Conservation (phyloP, 108 stramenopile species). For the Skeletonema potamos region DNA sequence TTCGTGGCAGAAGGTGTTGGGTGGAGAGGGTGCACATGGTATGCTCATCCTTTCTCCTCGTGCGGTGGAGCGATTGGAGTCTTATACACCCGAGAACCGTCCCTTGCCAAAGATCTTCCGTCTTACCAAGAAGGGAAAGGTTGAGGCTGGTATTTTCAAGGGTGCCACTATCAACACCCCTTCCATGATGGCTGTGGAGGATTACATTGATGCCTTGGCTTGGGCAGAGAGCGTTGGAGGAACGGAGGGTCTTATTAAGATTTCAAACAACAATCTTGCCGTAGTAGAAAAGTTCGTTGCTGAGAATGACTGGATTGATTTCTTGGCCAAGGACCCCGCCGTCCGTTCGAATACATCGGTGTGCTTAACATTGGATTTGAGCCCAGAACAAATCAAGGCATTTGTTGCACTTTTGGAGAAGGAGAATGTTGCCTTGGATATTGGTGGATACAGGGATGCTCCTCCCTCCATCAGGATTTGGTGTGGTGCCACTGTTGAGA, state of each 20-base stretch:
- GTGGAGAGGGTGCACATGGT: constrained; percentile 99
- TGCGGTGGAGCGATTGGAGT: constrained; percentile 97
- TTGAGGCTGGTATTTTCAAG: constrained; percentile 93
- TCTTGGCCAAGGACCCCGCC: constrained; percentile 96
- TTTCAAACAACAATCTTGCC: constrained; percentile 87
- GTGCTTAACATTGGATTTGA: constrained; percentile 93
- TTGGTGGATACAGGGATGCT: constrained; percentile 99
- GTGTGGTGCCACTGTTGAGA: constrained; percentile 99
- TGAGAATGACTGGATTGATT: constrained; percentile 94
- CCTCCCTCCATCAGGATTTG: constrained; percentile 99
- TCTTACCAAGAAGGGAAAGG: constrained; percentile 97
- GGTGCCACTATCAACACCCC: constrained; percentile 99
- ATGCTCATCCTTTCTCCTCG: constrained; percentile 95
- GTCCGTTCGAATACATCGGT: constrained; percentile 95
- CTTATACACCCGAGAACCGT: constrained; percentile 90
- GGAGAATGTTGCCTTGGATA: constrained; percentile 95
- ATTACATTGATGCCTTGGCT: constrained; percentile 98
- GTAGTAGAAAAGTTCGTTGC: constrained; percentile 93
- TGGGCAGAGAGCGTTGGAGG: constrained; percentile 97
- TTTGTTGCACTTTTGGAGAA: constrained; percentile 92
- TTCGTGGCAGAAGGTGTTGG: constrained; percentile 99
- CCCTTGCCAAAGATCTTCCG: constrained; percentile 99
- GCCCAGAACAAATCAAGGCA: constrained; percentile 94
- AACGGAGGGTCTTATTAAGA: constrained; percentile 88
- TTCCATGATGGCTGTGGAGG: constrained; percentile 99